Evolutionary conservation across 768 basidiomycete genomes (phyloP), one percentile per base, ranked within the genome.

Genomic region (Clathrus columnatus): DNA sequence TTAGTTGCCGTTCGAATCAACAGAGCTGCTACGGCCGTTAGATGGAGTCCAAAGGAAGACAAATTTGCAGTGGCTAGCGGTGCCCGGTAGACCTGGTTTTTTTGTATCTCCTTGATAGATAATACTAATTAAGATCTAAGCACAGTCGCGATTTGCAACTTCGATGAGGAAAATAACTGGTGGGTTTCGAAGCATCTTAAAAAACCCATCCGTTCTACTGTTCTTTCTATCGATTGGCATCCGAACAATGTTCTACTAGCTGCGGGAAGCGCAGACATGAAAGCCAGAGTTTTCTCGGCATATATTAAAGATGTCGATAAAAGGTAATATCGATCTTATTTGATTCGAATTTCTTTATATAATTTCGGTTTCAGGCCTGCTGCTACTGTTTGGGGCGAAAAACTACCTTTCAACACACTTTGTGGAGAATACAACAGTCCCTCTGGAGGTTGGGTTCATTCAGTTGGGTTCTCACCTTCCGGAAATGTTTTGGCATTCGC

Each of bases 1-100:
- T 78, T 99, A n/a, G 96, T 98, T 20, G 69, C 98, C 57, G 79
- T 99, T 52, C 80, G 94, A 56, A 86, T 99, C 75, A 98, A 97
- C 70, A 77, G 96, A 43, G 93, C 96, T 0, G 96, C 96, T 1
- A 99, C 96, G 1, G 82, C 81, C 64, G 96, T 97, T 50, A 78
- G 86, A 61, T 99, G 96, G 96, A 93, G 90, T 68, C 96, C 96
- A 1, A 84, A 86, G 61, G 96, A 98, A 69, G 91, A 97, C 71
- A 99, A 99, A 70, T 99, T 99, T 65, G 96, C 96, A 5, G 96
- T 99, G 16, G 94, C 92, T 2, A 93, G 89, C 61, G 96, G 96
- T 58, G 96, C 95, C 16, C 80, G 92, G 91, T 91, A 62, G 18
- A 73, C 62, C 21, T 55, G 28, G 5, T 48, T 10, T 43, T n/a